phyloP scores from a whole-genome alignment of 2,329 filamentous ascomycete species.

The Aureobasidium leucospermi region DNA sequence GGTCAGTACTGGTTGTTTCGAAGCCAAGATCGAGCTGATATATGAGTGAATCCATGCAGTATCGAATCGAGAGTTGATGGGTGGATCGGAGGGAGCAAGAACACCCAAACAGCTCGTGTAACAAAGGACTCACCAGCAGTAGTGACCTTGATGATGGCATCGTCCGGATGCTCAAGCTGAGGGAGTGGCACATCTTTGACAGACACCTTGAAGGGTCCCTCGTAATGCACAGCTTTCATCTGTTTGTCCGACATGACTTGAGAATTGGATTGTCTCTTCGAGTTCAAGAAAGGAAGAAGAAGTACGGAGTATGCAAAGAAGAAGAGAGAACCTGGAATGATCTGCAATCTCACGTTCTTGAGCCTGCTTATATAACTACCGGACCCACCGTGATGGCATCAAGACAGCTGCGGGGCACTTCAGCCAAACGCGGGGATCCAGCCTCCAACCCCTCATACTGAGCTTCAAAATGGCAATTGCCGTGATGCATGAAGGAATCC shows the following conservation, averaged over 20 bases:
- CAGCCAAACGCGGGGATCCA: neutral
- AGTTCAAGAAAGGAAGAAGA: neutral
- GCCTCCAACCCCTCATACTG: neutral
- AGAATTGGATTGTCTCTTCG: neutral
- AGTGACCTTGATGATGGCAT: slow-evolving; percentile 58
- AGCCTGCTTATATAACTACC: neutral
- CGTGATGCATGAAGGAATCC: neutral
- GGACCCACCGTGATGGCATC: neutral
- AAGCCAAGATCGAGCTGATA: too few relatives aligned
- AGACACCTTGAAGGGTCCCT: slow-evolving; percentile 55
- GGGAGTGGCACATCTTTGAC: slow-evolving; percentile 54
- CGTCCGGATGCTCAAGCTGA: slow-evolving; percentile 56
- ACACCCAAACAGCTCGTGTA: neutral
- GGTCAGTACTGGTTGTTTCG: neutral
- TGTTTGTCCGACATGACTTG: neutral
- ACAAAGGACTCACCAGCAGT: slow-evolving; percentile 42
- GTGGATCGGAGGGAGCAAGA: neutral
- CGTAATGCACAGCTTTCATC: slow-evolving; percentile 57
- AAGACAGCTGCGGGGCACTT: neutral
- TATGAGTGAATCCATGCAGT: too few relatives aligned
- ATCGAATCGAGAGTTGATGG: neutral
- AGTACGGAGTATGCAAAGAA: neutral
- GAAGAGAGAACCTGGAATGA: neutral
- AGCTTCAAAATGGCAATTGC: slow-evolving; percentile 3
- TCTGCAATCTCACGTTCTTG: neutral